Evolutionary conservation across 2,329 filamentous ascomycete genomes (phyloP).

Genomic region (Venturia effusa): DNA sequence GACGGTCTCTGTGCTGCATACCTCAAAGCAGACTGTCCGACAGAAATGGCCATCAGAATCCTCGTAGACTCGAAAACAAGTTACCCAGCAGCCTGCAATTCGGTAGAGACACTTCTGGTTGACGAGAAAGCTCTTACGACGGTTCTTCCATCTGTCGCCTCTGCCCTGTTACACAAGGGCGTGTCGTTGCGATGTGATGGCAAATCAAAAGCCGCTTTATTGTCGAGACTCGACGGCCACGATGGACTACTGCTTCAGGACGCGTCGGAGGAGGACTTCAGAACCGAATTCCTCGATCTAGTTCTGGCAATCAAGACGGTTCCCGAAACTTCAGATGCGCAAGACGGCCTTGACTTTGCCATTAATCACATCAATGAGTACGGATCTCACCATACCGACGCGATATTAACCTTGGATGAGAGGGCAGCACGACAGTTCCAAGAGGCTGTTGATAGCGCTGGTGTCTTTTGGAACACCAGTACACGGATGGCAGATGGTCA

Average conservation of each 20-base stretch:
- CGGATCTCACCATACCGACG: slow-evolving; percentile 89
- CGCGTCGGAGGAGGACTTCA: slow-evolving; percentile 60
- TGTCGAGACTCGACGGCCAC: slow-evolving; percentile 32
- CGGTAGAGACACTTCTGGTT: slow-evolving; percentile 82
- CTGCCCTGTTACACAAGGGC: slow-evolving; percentile 62
- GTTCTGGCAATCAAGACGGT: slow-evolving; percentile 77
- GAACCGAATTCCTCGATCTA: slow-evolving; percentile 82
- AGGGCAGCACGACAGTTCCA: slow-evolving; percentile 71
- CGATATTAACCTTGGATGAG: slow-evolving; percentile 63
- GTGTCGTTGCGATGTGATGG: slow-evolving; percentile 76
- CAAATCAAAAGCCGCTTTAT: slow-evolving; percentile 53
- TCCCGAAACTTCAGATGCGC: slow-evolving; percentile 19
- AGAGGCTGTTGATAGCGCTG: slow-evolving; percentile 74
- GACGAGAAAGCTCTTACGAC: slow-evolving; percentile 58
- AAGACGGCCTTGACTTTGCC: slow-evolving; percentile 49
- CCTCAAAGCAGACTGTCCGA: slow-evolving; percentile 67
- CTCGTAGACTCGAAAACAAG: slow-evolving; percentile 86
- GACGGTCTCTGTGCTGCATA: slow-evolving; percentile 88
- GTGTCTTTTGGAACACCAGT: slow-evolving; percentile 94
- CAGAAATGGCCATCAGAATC: slow-evolving; percentile 59
- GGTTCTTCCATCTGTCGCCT: slow-evolving; percentile 60
- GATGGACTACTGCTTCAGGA: slow-evolving; percentile 45
- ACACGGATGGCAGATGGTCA: slow-evolving; percentile 93
- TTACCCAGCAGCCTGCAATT: slow-evolving; percentile 94
- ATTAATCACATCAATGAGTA: slow-evolving; percentile 85